Percentiles rank a stretch among this genome's conserved stretches.
Evolutionary conservation across 345 rosid genomes (phyloP).

Genomic region (Brassica incana): DNA sequence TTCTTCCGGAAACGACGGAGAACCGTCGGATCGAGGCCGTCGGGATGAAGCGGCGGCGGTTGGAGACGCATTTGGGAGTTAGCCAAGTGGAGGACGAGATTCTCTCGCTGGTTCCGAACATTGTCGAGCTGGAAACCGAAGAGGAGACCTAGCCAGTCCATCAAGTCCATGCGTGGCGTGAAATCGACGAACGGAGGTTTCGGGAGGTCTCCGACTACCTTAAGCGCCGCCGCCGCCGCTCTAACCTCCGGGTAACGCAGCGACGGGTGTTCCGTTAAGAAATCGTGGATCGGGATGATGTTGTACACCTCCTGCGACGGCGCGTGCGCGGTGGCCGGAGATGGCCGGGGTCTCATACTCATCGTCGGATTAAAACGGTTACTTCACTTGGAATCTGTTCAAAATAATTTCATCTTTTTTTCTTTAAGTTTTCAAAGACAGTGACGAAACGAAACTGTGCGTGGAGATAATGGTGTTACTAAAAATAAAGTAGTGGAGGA

Average conservation of each 20-base stretch:
- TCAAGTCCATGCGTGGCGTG: conserved; percentile 57
- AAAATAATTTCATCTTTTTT: conserved; percentile 32
- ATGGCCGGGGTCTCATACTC: conserved; percentile 47
- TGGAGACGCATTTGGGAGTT: conserved; percentile 83
- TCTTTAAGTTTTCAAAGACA: conserved; percentile 21
- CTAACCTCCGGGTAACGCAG: conserved; percentile 71
- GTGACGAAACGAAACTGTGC: conserved; percentile 26
- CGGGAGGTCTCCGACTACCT: conserved; percentile 57
- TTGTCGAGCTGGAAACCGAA: conserved; percentile 79
- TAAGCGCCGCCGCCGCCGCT: conserved; percentile 66
- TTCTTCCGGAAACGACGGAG: conserved; percentile 62
- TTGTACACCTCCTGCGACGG: conserved; percentile 51
- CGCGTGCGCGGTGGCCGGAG: conserved; percentile 41
- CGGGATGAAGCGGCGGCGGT: conserved; percentile 50
- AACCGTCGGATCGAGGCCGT: conserved; percentile 57
- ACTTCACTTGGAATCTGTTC: conserved; percentile 37
- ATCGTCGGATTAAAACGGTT: conserved; percentile 35
- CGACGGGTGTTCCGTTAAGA: conserved; percentile 70
- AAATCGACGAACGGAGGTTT: conserved; percentile 54
- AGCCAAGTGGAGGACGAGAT: conserved; percentile 84
- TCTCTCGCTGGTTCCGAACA: conserved; percentile 84
- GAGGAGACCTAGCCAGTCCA: conserved; percentile 72
- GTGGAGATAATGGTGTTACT: conserved; percentile 8
- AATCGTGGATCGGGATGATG: conserved; percentile 78
- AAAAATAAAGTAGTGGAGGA: not conserved